Percentiles rank a stretch among this genome's conserved stretches.
Conservation (phyloP, 345 rosid species). For the Salix brachista region DNA sequence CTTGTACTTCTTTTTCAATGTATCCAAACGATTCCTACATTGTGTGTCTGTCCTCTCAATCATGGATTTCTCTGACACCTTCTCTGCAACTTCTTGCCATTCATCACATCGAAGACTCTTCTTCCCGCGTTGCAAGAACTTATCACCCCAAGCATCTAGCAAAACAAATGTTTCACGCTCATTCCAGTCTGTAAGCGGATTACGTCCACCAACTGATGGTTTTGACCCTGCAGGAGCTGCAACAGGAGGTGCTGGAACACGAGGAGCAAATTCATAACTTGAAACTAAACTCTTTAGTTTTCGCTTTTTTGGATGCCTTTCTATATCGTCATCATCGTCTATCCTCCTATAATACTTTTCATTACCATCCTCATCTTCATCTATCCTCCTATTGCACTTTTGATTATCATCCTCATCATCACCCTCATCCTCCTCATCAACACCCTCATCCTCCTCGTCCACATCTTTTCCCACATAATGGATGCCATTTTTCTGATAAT, state of each 20-base stretch:
- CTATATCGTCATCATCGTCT: conserved; percentile 16
- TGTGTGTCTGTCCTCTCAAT: conserved; percentile 76
- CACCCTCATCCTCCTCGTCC: conserved; percentile 35
- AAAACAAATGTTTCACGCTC: conserved; percentile 82
- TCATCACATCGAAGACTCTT: conserved; percentile 91
- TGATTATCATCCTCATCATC: conserved; percentile 28
- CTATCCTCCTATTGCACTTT: conserved; percentile 20
- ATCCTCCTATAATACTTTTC: conserved; percentile 22
- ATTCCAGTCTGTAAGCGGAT: conserved; percentile 74
- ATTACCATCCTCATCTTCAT: conserved; percentile 27
- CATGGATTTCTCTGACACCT: conserved; percentile 73
- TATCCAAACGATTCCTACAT: conserved; percentile 81
- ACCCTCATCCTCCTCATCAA: conserved; percentile 33
- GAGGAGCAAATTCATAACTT: conserved; percentile 82
- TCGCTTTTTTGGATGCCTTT: conserved; percentile 63
- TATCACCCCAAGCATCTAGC: conserved; percentile 90
- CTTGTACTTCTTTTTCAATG: conserved; percentile 89
- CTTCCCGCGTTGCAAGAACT: conserved; percentile 74
- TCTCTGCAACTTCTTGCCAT: conserved; percentile 95
- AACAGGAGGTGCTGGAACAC: conserved; percentile 41
- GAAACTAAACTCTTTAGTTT: conserved; percentile 67
- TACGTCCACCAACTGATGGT: conserved; percentile 53
- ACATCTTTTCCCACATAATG: conserved; percentile 28
- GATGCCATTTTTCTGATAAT: conserved; percentile 39
- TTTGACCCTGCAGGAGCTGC: conserved; percentile 29